Evolutionary conservation across 2,329 filamentous ascomycete species (phyloP), one percentile per base, ranked within the genome.

Genomic region (Colletotrichum viniferum): DNA sequence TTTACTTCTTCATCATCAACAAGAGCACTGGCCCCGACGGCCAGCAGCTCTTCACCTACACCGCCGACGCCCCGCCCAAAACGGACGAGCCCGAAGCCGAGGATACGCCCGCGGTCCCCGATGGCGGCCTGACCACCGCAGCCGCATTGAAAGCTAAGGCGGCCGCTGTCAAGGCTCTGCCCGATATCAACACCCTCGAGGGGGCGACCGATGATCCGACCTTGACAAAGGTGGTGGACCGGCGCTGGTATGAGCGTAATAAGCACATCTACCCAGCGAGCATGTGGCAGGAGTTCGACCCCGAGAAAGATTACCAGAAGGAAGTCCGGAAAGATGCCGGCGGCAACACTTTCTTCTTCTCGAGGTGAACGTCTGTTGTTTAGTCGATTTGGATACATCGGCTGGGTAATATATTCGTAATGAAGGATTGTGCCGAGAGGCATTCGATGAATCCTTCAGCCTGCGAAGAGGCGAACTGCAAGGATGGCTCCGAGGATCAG

Each of bases 241-340:
- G 97, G 76, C 89, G 97, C 76, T 99, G 97, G 97, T 99, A 98
- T 83, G 96, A 98, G 87, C 92, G 93, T 81, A 98, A 98, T 83
- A 99, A 98, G 85, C 97, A 99, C 84, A 98, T 99, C 73, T 99
- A 96, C 83, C 97, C 97, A 0, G 96, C 96, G 24, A 98, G 95
- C 82, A 91, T 96, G 62, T 99, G 97, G 97, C 95, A 96, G 80
- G 94, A 98, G 77, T 99, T 98, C 83, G 96, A 98, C 78, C 94
- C 96, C 1, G 95, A 95, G 76, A 95, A 94, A 84, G 94, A 98
- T 80, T 98, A 98, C 86, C 90, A 92, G 81, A 90, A 88, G 78
- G 92, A 95, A 79, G 91, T 96, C 52, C 91, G 95, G 79, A 94
- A 95, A 81, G 97, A 99, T 85, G 90, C 91, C 14, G 93, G 95